These are phyloP conservation scores for Dactylellina haptotyla DNA, from an alignment of 2,329 filamentous ascomycete genomes.

Conservation along the genomic window DNA sequence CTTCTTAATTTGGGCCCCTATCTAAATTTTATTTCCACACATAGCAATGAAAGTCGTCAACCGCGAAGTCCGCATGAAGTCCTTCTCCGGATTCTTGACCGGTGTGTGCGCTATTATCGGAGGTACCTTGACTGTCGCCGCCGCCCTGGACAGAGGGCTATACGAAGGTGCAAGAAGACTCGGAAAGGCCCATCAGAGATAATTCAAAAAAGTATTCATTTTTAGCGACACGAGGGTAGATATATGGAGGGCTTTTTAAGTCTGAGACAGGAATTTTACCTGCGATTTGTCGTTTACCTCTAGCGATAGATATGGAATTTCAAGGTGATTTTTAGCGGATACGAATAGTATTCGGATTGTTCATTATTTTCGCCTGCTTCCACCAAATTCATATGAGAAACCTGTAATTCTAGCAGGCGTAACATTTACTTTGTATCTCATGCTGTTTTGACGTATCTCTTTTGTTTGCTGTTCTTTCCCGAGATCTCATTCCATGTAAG, in stretches of 20 bases:
- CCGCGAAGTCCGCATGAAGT: slow-evolving; percentile 87
- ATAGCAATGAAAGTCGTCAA: slow-evolving; percentile 98
- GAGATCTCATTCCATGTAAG: slow-evolving; percentile 28
- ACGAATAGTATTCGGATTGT: not conserved
- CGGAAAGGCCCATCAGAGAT: slow-evolving; percentile 79
- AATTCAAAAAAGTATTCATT: slow-evolving; percentile 2
- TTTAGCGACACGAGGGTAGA: not conserved
- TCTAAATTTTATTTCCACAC: not conserved
- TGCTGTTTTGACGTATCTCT: slow-evolving; percentile 4
- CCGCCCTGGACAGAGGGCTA: slow-evolving; percentile 86
- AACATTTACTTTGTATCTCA: slow-evolving; percentile 8
- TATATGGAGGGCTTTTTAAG: not conserved
- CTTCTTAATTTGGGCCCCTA: not conserved
- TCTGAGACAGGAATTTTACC: not conserved
- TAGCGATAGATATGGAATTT: slow-evolving; percentile 13
- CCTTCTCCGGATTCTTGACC: slow-evolving; percentile 89
- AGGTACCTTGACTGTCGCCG: slow-evolving; percentile 93
- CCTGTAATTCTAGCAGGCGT: slow-evolving; percentile 51
- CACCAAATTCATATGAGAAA: slow-evolving; percentile 7
- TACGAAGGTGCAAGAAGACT: slow-evolving; percentile 87
- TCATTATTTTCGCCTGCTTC: slow-evolving; percentile 9
- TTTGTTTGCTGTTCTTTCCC: slow-evolving; percentile 3
- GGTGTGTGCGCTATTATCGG: slow-evolving; percentile 94
- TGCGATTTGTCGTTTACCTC: not conserved
- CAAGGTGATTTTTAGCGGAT: slow-evolving; percentile 3